phyloP scores from a whole-genome alignment of 2,329 filamentous ascomycete genomes.

The Helotiales sp. region DNA sequence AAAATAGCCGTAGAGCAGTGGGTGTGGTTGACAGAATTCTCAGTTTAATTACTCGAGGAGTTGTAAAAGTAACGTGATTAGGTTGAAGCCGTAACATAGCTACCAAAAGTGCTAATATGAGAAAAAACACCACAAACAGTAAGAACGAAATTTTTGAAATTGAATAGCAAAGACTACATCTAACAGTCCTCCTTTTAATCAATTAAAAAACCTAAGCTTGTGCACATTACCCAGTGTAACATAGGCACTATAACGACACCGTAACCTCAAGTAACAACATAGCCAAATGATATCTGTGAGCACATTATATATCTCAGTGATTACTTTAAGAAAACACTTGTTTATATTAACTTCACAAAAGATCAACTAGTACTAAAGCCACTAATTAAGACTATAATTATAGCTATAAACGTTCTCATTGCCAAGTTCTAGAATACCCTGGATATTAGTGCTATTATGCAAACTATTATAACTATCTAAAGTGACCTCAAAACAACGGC shows the following conservation, averaged over 20 bases:
- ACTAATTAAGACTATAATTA: conserved; percentile 18
- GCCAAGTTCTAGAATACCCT: conserved; percentile 20
- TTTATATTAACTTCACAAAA: conserved; percentile 15
- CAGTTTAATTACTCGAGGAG: too few species aligned
- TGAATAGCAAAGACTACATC: too few species aligned
- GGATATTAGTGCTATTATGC: conserved; percentile 3
- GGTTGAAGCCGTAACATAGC: too few species aligned
- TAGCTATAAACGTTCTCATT: conserved; percentile 18
- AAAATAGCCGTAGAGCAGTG: too few species aligned
- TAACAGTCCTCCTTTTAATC: too few species aligned
- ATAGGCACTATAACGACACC: background rate
- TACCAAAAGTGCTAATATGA: too few species aligned
- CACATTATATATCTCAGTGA: conserved; percentile 15
- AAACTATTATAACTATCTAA: conserved; percentile 16
- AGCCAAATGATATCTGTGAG: conserved; percentile 16
- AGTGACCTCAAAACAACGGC: conserved; percentile 16
- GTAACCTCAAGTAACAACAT: conserved; percentile 15
- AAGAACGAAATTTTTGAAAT: too few species aligned
- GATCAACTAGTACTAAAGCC: conserved; percentile 13
- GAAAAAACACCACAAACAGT: too few species aligned
- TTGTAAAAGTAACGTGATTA: too few species aligned
- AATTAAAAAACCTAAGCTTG: too few species aligned
- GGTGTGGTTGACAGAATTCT: too few species aligned
- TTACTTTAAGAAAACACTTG: conserved; percentile 18
- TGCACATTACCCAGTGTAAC: too few species aligned